Base-by-base conservation (phyloP, 2,329 filamentous ascomycete species). In the Cladophialophora chaetospira region DNA sequence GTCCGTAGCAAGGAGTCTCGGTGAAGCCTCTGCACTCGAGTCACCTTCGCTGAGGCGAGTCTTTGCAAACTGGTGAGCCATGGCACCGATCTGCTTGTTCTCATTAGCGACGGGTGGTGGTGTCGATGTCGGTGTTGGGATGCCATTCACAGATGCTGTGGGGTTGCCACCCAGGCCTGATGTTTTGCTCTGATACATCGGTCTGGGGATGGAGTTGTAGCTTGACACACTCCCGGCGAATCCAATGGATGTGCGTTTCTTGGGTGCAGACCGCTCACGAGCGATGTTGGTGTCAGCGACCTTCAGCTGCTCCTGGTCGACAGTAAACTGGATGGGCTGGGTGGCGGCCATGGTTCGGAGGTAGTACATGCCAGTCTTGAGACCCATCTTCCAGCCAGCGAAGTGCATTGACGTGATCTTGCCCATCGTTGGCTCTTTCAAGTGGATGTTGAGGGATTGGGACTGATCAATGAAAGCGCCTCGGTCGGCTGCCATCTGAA, bases 341-440 rank as follows among this genome's bases (percentile, higher is more conserved):
- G 92, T 92, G 31, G 94, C 94, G 63, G 94, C 94, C 86, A 96
- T 94, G 45, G 94, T 99, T 69, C 94, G 91, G 67, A 99, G 87
- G 78, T 99, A 99, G 86, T 99, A 99, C 94, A 99, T 97, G 80
- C 94, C 94, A 31, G 94, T 99, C 88, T 99, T 99, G 67, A 99
- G 85, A 70, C 94, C 94, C 65, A 97, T 87, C 83, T 97, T 99
- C 94, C 94, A 99, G 68, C 94, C 94, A 46, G 94, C 85, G 72
- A 99, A 99, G 80, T 99, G 94, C 94, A 99, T 99, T 74, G 88
- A 94, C 58, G 94, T 99, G 75, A 99, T 96, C 84, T 99, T 99
- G 78, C 94, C 94, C 93, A 99, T 97, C 49, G 92, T 96, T 38
- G 94, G 94, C 70, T 97, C 93, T 76, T 95, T 96, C 88, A 99